Evolutionary conservation across 1,139 yeast species (phyloP).

Genomic region (Meyerozyma guilliermondii): DNA sequence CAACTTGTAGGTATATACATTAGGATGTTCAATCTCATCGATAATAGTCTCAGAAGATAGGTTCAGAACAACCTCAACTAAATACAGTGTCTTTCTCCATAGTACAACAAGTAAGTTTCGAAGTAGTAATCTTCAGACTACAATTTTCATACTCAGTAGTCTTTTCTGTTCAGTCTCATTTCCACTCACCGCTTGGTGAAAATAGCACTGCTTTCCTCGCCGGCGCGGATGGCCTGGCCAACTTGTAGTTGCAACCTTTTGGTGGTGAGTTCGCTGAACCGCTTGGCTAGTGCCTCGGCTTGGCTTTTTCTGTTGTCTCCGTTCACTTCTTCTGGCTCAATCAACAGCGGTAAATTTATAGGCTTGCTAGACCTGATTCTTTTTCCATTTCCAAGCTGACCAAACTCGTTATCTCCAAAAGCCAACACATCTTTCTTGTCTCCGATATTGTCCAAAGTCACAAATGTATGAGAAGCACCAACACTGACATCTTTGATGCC

Average conservation of each 20-base stretch:
- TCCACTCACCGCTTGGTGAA: constrained; percentile 40
- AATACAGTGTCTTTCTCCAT: too few relatives aligned
- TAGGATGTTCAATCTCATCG: too few relatives aligned
- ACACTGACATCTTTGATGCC: constrained; percentile 49
- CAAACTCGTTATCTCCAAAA: constrained; percentile 82
- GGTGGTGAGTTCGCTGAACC: constrained; percentile 29
- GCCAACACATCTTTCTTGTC: constrained; percentile 51
- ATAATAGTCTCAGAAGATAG: too few relatives aligned
- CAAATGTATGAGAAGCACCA: constrained; percentile 64
- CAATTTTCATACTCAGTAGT: too few relatives aligned
- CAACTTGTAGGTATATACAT: constrained; percentile 25
- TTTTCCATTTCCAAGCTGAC: constrained; percentile 85
- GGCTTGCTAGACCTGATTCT: constrained; percentile 58
- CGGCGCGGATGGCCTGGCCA: constrained; percentile 60
- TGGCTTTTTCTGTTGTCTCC: constrained; percentile 8
- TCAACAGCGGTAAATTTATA: constrained; percentile 43
- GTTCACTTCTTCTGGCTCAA: constrained; percentile 47
- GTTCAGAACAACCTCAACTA: too few relatives aligned
- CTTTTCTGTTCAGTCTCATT: too few relatives aligned
- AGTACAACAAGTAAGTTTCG: too few relatives aligned
- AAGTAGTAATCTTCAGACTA: too few relatives aligned
- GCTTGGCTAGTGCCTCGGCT: constrained; percentile 20
- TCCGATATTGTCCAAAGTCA: constrained; percentile 49
- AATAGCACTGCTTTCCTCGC: constrained; percentile 58
- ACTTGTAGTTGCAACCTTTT: constrained; percentile 46